Evolutionary conservation across 768 basidiomycete genomes (phyloP).

Genomic region (Agaricus subrufescens): DNA sequence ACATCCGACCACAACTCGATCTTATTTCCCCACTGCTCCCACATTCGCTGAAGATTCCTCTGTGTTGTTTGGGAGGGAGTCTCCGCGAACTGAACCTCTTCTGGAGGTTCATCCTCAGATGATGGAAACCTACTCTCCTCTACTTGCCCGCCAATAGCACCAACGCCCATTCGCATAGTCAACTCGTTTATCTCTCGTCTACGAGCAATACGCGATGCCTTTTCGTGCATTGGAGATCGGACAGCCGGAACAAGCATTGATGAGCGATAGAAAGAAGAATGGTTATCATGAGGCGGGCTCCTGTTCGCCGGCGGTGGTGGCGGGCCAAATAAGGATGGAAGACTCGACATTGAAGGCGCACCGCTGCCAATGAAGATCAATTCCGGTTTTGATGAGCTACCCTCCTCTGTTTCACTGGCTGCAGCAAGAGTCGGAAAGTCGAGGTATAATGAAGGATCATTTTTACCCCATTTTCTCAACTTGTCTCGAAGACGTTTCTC

Average conservation of each 20-base stretch:
- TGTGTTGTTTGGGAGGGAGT: background rate
- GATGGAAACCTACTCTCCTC: slow-evolving; percentile 26
- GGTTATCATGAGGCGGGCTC: slow-evolving; percentile 19
- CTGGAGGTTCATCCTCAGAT: slow-evolving; percentile 8
- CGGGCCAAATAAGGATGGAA: slow-evolving; percentile 28
- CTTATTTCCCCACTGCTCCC: slow-evolving; percentile 66
- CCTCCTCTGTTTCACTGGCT: slow-evolving; percentile 32
- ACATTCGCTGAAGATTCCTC: slow-evolving; percentile 27
- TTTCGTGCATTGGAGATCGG: slow-evolving; percentile 53
- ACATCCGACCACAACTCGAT: slow-evolving; percentile 70
- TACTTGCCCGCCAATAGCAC: slow-evolving; percentile 65
- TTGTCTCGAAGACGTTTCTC: slow-evolving; percentile 71
- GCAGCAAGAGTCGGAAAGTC: slow-evolving; percentile 56
- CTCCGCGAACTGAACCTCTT: background rate
- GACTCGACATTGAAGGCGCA: slow-evolving; percentile 26
- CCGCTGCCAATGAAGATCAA: slow-evolving; percentile 48
- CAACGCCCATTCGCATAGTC: slow-evolving; percentile 79
- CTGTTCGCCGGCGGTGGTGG: slow-evolving; percentile 11
- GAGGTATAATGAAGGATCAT: slow-evolving; percentile 51
- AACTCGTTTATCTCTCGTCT: slow-evolving; percentile 77
- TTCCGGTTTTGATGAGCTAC: slow-evolving; percentile 29
- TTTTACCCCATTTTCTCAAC: slow-evolving; percentile 69
- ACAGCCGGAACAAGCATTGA: slow-evolving; percentile 62
- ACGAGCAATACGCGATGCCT: slow-evolving; percentile 50
- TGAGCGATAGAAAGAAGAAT: slow-evolving; percentile 55